These are phyloP conservation scores for Cystobasidium sp. DNA, from an alignment of 1,284 basidiomycete species.

Conservation along the genomic window DNA sequence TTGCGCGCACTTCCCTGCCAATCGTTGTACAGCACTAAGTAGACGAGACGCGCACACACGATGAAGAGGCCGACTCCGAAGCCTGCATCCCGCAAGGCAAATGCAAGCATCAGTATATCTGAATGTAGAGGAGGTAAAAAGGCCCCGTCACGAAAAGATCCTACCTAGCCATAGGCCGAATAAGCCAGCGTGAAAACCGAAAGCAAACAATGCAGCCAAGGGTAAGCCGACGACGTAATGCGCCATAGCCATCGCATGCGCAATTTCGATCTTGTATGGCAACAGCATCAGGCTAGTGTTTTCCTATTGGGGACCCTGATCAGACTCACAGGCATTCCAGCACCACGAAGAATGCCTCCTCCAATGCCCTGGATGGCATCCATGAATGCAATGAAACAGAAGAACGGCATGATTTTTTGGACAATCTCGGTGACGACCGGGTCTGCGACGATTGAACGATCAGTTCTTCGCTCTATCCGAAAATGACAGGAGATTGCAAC, in stretches of 20 bases:
- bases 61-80: constrained; percentile 24
- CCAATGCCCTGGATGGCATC: constrained; percentile 32
- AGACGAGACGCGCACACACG: constrained; percentile 22
- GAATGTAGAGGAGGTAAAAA: background rate
- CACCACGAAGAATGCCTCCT: constrained; percentile 32
- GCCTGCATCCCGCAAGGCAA: background rate
- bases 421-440: constrained; percentile 10
- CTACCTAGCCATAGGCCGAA: constrained; percentile 28
- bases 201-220: constrained; percentile 17
- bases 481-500: background rate
- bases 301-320: background rate
- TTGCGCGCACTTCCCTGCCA: constrained; percentile 11
- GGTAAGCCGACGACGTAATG: constrained; percentile 30
- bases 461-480: background rate
- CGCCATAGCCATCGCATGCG: constrained; percentile 13
- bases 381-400: constrained; percentile 23
- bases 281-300: background rate
- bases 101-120: background rate
- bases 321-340: constrained; percentile 21
- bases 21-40: constrained; percentile 19
- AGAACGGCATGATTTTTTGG: constrained; percentile 26
- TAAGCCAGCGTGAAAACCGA: constrained; percentile 15
- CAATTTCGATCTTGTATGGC: constrained; percentile 19
- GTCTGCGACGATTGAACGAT: background rate
- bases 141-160: background rate